Evolutionary conservation across 768 basidiomycete genomes (phyloP).

Genomic region (Porpolomopsis calyptriformis): DNA sequence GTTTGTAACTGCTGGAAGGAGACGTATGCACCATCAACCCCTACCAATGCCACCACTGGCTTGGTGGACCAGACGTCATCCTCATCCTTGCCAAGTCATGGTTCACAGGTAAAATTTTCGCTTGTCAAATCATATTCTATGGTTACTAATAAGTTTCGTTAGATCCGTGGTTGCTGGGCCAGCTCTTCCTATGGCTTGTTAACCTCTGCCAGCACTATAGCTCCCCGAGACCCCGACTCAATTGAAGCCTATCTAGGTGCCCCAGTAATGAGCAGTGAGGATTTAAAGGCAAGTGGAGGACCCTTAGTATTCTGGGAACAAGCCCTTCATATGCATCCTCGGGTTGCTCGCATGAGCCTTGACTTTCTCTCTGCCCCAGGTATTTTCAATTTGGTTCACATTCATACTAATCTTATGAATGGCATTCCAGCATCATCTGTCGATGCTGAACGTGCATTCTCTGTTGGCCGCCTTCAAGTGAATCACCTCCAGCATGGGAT

Average conservation of each 20-base stretch:
- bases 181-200: background rate
- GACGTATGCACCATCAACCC: too few species aligned
- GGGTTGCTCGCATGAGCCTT: background rate
- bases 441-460: conserved; percentile 29
- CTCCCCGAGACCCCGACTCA: background rate
- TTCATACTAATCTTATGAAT: background rate
- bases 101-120: too few species aligned
- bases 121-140: too few species aligned
- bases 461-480: conserved; percentile 21
- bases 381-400: background rate
- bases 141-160: background rate
- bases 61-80: too few species aligned
- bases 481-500: conserved; percentile 25
- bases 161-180: background rate
- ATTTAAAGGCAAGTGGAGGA: background rate
- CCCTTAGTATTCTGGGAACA: background rate
- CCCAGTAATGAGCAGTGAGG: background rate
- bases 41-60: too few species aligned
- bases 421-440: conserved; percentile 16
- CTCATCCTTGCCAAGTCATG: too few species aligned
- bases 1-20: background rate
- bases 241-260: background rate
- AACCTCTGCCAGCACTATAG: background rate
- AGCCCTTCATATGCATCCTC: background rate
- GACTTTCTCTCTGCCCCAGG: background rate